Evolutionary conservation across 1,139 yeast species (phyloP).

Genomic region (Hyphopichia fennica): DNA sequence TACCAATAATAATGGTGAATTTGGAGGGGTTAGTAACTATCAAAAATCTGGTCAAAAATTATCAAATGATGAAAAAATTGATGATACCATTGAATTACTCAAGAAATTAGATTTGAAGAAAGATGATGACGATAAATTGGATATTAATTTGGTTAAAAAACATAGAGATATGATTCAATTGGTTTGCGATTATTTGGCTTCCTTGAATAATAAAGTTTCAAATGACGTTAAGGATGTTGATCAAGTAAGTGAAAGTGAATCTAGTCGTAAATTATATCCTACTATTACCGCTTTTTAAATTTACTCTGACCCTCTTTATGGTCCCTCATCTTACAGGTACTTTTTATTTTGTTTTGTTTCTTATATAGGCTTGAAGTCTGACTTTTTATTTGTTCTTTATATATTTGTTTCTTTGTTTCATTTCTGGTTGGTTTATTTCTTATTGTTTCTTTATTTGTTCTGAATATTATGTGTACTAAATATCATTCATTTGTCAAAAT

Average conservation of each 20-base stretch:
- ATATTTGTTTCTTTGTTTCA: background rate
- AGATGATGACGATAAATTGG: constrained; percentile 7
- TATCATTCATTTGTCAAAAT: no score
- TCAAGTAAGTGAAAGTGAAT: constrained; percentile 5
- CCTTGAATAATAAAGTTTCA: constrained; percentile 13
- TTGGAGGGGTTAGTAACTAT: constrained; percentile 39
- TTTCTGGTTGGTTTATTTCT: background rate
- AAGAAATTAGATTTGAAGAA: constrained; percentile 11
- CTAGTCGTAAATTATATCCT: constrained; percentile 35
- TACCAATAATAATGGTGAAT: constrained; percentile 18
- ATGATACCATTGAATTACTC: constrained; percentile 6
- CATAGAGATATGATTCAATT: constrained; percentile 38
- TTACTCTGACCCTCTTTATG: no score
- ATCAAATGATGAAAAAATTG: constrained; percentile 8
- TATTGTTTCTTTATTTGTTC: background rate
- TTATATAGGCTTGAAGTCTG: background rate
- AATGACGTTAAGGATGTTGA: constrained; percentile 7
- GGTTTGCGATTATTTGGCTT: constrained; percentile 30
- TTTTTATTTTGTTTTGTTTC: constrained; percentile 5
- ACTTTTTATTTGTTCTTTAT: background rate
- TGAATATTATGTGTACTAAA: background rate
- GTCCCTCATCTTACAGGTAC: constrained; percentile 1
- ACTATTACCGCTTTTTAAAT: constrained; percentile 42
- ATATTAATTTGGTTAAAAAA: constrained; percentile 22
- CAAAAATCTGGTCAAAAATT: constrained; percentile 37